Evolutionary conservation across 1,139 yeast species (phyloP).

Genomic region (Meyerozyma guilliermondii): DNA sequence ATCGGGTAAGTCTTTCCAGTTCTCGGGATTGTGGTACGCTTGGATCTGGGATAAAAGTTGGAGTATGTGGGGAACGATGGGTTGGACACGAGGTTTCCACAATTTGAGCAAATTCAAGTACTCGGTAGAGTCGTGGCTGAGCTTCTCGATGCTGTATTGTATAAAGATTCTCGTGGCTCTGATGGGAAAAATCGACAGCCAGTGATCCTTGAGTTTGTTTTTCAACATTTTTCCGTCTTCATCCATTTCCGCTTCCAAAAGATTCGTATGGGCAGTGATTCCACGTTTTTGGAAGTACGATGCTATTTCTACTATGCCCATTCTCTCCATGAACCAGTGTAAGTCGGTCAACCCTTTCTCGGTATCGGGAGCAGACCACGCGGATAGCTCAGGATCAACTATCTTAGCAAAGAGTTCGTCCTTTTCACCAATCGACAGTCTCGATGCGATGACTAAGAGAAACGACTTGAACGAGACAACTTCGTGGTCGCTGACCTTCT

Average conservation of each 20-base stretch:
- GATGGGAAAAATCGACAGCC: constrained; percentile 93
- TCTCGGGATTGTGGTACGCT: constrained; percentile 88
- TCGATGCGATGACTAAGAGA: constrained; percentile 81
- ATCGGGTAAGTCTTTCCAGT: constrained; percentile 82
- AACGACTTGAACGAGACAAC: constrained; percentile 92
- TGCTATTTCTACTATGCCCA: constrained; percentile 91
- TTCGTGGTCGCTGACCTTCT: constrained; percentile 83
- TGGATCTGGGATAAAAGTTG: constrained; percentile 86
- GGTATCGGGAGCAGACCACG: constrained; percentile 92
- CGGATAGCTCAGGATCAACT: constrained; percentile 86
- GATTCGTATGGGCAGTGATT: constrained; percentile 70
- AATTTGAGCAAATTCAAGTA: constrained; percentile 65
- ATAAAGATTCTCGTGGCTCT: constrained; percentile 93
- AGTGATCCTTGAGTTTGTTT: constrained; percentile 74
- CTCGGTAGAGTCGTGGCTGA: constrained; percentile 72
- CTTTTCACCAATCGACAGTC: constrained; percentile 67
- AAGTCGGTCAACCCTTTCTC: constrained; percentile 84
- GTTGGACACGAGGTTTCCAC: constrained; percentile 93
- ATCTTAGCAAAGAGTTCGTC: constrained; percentile 76
- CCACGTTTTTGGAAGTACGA: constrained; percentile 82
- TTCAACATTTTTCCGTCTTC: constrained; percentile 80
- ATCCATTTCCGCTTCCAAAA: constrained; percentile 80
- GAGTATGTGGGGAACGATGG: constrained; percentile 84
- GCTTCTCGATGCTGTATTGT: constrained; percentile 90
- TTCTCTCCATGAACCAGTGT: constrained; percentile 97